A percentile compares a stretch with the other conserved stretches of the same genome.
Conservation (phyloP, 495 filamentous ascomycete genomes). For the Xylona heveae region DNA sequence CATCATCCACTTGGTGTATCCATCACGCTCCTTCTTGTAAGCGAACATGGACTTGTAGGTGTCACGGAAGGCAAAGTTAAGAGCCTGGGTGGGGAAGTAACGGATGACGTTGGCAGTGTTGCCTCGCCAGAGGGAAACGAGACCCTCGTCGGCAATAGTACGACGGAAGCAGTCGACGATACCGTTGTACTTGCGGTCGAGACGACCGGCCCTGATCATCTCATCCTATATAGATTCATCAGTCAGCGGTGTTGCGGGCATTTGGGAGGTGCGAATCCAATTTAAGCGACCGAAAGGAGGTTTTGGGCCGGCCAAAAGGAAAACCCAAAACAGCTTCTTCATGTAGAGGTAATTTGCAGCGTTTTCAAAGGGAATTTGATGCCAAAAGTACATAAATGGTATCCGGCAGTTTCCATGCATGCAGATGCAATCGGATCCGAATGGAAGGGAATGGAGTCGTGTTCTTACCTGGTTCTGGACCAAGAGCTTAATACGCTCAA, state of each 20-base stretch:
- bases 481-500: slow-evolving; percentile 99
- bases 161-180: slow-evolving; percentile 87
- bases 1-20: slow-evolving; percentile 97
- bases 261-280: too few species aligned
- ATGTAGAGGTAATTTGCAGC: too few species aligned
- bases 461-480: slow-evolving; percentile 99
- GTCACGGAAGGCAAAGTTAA: slow-evolving; percentile 99
- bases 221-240: slow-evolving; percentile 94
- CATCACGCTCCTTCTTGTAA: slow-evolving; percentile 99
- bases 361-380: too few species aligned
- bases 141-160: slow-evolving; percentile 63
- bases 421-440: too few species aligned
- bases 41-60: slow-evolving; percentile 99
- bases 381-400: too few species aligned
- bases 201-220: slow-evolving; percentile 97
- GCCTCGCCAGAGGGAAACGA: slow-evolving; percentile 86
- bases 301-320: too few species aligned
- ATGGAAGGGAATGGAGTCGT: background rate
- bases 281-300: too few species aligned
- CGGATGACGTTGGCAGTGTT: slow-evolving; percentile 99
- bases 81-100: slow-evolving; percentile 99
- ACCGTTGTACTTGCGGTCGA: slow-evolving; percentile 89
- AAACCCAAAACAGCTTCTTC: too few species aligned
- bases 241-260: too few species aligned
- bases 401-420: too few species aligned